These are phyloP conservation scores for Polytrichum formosum DNA, from an alignment of 225 moss, liverwort and hornwort genomes.

Conservation along the genomic window DNA sequence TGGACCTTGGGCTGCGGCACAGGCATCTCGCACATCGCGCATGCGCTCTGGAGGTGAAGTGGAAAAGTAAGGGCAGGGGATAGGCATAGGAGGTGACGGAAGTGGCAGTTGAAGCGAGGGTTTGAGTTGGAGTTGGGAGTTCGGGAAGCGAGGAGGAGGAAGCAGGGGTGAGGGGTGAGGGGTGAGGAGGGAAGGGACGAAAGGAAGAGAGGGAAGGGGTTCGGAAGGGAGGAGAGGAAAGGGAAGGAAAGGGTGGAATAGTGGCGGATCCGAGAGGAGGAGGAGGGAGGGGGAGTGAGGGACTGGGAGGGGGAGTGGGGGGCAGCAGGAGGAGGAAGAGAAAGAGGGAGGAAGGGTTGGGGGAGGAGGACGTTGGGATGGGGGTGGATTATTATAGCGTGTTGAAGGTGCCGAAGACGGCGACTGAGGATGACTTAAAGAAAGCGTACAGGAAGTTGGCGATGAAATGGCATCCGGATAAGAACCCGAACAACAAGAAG, in stretches of 20 bases:
- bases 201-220: neutral
- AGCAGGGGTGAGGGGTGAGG: no score
- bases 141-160: no score
- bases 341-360: slow-evolving; percentile 37
- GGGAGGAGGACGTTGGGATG: slow-evolving; percentile 56
- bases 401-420: slow-evolving; percentile 83
- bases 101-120: no score
- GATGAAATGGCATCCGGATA: slow-evolving; percentile 99
- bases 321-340: slow-evolving; percentile 11
- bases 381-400: slow-evolving; percentile 97
- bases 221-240: neutral
- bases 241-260: neutral
- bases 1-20: no score
- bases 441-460: slow-evolving; percentile 96
- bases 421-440: slow-evolving; percentile 96
- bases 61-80: neutral
- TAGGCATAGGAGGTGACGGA: no score
- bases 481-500: slow-evolving; percentile 99
- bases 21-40: neutral
- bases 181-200: no score
- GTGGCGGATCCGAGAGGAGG: slow-evolving; percentile 17
- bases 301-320: neutral
- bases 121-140: no score
- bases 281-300: neutral
- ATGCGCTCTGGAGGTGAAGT: neutral